Evolutionary conservation across 345 rosid species (phyloP).

Genomic region (Syzygium oleosum): DNA sequence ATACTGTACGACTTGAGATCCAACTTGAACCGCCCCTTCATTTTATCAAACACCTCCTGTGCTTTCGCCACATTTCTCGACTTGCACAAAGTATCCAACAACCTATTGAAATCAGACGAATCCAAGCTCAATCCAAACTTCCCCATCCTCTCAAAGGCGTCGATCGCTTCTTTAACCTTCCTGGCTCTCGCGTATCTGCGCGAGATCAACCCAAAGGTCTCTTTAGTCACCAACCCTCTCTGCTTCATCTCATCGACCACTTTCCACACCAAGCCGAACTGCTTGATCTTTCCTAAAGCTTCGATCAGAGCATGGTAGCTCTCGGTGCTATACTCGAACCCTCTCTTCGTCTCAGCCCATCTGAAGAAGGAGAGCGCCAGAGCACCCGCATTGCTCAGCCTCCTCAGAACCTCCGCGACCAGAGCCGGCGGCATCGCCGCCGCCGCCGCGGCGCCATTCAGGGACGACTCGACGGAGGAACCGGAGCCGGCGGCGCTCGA

Average conservation of each 20-base stretch:
- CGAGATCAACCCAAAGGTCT: conserved; percentile 63
- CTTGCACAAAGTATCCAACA: conserved; percentile 59
- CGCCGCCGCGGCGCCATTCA: conserved; percentile 30
- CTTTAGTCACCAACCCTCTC: conserved; percentile 47
- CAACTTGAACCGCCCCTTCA: conserved; percentile 53
- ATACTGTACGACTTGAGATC: conserved; percentile 70
- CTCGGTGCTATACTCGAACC: conserved; percentile 41
- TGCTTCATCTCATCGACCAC: conserved; percentile 64
- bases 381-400: conserved; percentile 69
- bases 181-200: conserved; percentile 70
- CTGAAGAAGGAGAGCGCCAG: conserved; percentile 60
- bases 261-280: conserved; percentile 56
- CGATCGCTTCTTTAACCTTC: conserved; percentile 61
- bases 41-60: conserved; percentile 79
- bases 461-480: conserved; percentile 17
- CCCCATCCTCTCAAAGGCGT: conserved; percentile 67
- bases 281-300: conserved; percentile 78
- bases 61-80: conserved; percentile 63
- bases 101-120: conserved; percentile 47
- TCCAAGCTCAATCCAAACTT: conserved; percentile 57
- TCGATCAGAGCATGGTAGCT: conserved; percentile 73
- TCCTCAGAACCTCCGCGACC: conserved; percentile 50
- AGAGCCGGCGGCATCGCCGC: conserved; percentile 29
- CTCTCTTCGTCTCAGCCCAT: conserved; percentile 72
- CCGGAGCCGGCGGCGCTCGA: conserved; percentile 14